Evolutionary conservation across 1,139 yeast species (phyloP).

Genomic region (Magnusiomyces paraingens): DNA sequence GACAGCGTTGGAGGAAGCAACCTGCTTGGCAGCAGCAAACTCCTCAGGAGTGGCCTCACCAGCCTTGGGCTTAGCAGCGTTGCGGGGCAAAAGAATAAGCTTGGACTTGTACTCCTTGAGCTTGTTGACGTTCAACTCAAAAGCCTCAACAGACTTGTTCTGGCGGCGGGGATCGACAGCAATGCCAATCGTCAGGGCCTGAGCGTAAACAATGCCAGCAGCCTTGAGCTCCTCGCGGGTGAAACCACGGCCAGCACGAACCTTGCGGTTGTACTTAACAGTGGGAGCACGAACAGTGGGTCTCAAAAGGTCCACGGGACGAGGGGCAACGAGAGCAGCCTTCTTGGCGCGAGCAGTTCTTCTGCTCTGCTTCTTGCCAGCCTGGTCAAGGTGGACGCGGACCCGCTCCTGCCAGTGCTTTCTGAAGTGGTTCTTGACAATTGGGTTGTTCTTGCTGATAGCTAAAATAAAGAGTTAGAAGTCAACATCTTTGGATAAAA

Average conservation of each 20-base stretch:
- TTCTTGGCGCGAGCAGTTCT: slow-evolving; percentile 89
- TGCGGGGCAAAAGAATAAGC: slow-evolving; percentile 93
- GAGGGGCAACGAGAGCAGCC: slow-evolving; percentile 96
- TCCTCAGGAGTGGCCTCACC: slow-evolving; percentile 60
- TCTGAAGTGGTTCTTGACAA: slow-evolving; percentile 66
- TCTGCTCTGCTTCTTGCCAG: slow-evolving; percentile 97
- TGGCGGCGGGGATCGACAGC: slow-evolving; percentile 99
- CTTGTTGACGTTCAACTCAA: slow-evolving; percentile 92
- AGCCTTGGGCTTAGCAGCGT: slow-evolving; percentile 50
- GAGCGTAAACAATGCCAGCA: slow-evolving; percentile 89
- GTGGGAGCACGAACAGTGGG: slow-evolving; percentile 99
- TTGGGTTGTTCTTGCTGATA: slow-evolving; percentile 83
- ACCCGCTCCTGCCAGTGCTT: slow-evolving; percentile 99
- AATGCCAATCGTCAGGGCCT: slow-evolving; percentile 97
- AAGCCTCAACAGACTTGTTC: slow-evolving; percentile 95
- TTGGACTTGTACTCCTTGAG: slow-evolving; percentile 93
- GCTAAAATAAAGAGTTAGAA: slow-evolving; percentile 44
- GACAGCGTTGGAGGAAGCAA: slow-evolving; percentile 61
- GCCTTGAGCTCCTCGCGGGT: slow-evolving; percentile 97
- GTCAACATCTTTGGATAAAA: not conserved
- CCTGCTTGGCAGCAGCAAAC: slow-evolving; percentile 64
- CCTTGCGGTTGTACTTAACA: slow-evolving; percentile 97
- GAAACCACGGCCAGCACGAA: slow-evolving; percentile 99
- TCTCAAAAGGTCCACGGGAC: slow-evolving; percentile 93
- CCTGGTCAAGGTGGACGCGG: slow-evolving; percentile 98